Percentiles rank a stretch among this genome's conserved stretches.
These are phyloP conservation scores for Amanita inopinata DNA, from an alignment of 768 basidiomycete genomes.

Conservation along the genomic window DNA sequence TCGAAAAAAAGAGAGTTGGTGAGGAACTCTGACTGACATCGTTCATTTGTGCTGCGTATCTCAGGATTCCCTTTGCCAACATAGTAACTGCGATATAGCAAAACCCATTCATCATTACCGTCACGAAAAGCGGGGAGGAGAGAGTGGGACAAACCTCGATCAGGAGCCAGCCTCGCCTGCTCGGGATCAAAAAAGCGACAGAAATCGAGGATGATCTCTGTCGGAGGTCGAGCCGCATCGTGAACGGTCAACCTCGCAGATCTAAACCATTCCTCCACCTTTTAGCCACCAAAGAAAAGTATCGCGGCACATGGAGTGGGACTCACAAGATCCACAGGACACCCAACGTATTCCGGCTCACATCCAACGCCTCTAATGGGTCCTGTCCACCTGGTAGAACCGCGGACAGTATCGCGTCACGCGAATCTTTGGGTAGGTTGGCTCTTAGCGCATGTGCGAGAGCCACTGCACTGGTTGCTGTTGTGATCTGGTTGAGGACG, in stretches of 20 bases:
- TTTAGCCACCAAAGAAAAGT: not conserved
- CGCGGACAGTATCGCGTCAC: constrained; percentile 47
- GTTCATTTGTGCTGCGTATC: constrained; percentile 35
- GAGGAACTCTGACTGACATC: no score
- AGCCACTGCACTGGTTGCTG: constrained; percentile 20
- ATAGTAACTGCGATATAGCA: constrained; percentile 50
- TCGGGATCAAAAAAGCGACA: constrained; percentile 53
- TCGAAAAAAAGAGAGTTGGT: constrained; percentile 16
- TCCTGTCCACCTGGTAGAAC: constrained; percentile 52
- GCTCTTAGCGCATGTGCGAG: constrained; percentile 37
- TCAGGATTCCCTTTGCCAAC: constrained; percentile 55
- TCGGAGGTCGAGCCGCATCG: constrained; percentile 30
- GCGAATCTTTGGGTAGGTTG: constrained; percentile 44
- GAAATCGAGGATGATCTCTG: constrained; percentile 41
- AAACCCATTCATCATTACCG: no score
- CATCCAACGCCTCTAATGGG: constrained; percentile 51
- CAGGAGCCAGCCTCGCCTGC: constrained; percentile 57
- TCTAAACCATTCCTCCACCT: constrained; percentile 21
- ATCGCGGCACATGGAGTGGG: no score
- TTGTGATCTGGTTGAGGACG: constrained; percentile 38
- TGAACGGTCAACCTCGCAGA: constrained; percentile 44
- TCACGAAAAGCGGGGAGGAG: no score
- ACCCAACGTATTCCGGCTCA: constrained; percentile 49
- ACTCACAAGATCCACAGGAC: constrained; percentile 68
- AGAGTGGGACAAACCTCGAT: constrained; percentile 47